These are phyloP conservation scores for Coelastrella sp. DNA, from an alignment of 139 green algal species.

Conservation along the genomic window DNA sequence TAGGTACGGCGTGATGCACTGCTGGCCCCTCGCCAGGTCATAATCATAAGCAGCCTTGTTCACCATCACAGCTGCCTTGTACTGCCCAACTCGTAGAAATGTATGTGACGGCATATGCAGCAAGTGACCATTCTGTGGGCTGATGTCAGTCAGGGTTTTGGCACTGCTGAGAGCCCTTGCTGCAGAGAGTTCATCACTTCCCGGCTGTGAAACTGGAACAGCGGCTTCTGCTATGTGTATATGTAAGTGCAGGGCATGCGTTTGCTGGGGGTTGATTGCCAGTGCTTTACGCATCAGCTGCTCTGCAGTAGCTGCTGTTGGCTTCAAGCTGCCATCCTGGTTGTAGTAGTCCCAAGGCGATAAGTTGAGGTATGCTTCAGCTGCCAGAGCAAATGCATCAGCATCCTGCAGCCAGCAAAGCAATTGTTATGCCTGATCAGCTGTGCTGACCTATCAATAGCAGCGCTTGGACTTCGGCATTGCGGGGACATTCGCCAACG, in stretches of 20 bases:
- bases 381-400: conserved; percentile 57
- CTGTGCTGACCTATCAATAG: too few species aligned
- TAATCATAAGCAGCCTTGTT: conserved; percentile 59
- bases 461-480: too few species aligned
- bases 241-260: conserved; percentile 68
- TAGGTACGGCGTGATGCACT: conserved; percentile 58
- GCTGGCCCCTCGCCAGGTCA: conserved; percentile 35
- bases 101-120: conserved; percentile 61
- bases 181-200: conserved; percentile 47
- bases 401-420: conserved; percentile 40
- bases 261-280: conserved; percentile 42
- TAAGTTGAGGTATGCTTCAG: conserved; percentile 66
- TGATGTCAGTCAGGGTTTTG: conserved; percentile 38
- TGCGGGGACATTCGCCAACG: too few species aligned
- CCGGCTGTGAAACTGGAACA: not conserved
- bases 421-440: not conserved
- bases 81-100: conserved; percentile 51
- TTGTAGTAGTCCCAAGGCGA: conserved; percentile 57
- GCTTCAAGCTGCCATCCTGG: conserved; percentile 12
- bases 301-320: conserved; percentile 53
- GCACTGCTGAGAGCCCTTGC: conserved; percentile 32
- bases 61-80: conserved; percentile 52
- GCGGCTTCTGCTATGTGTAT: conserved; percentile 70
- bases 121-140: conserved; percentile 56
- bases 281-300: conserved; percentile 55